These are phyloP conservation scores for Pittosporum tobira DNA, from an alignment of 129 eudicot species.

Conservation along the genomic window DNA sequence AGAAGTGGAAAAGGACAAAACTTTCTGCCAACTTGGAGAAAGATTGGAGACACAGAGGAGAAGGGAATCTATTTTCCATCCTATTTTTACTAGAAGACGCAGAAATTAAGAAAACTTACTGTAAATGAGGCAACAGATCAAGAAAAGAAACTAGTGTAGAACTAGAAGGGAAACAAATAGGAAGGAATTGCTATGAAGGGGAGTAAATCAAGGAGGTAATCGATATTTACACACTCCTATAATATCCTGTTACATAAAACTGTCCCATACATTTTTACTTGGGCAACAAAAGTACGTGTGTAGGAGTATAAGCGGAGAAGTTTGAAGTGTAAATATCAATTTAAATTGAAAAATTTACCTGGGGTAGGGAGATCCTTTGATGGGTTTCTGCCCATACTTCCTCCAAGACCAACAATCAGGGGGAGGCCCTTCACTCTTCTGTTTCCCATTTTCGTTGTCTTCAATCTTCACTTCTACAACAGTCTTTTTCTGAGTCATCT, in stretches of 20 bases:
- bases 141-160: too few species aligned
- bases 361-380: constrained; percentile 89
- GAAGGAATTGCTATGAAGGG: too few species aligned
- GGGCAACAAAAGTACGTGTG: too few species aligned
- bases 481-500: constrained; percentile 50
- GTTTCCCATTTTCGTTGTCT: constrained; percentile 32
- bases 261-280: too few species aligned
- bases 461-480: constrained; percentile 57
- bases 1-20: constrained; percentile 28
- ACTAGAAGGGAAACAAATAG: constrained; percentile 1
- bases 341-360: constrained; percentile 46
- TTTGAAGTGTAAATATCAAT: too few species aligned
- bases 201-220: too few species aligned
- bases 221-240: too few species aligned
- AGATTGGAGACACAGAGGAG: background rate
- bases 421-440: constrained; percentile 55
- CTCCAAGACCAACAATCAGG: constrained; percentile 98
- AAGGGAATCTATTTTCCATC: constrained; percentile 10
- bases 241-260: too few species aligned
- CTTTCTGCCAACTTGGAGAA: constrained; percentile 17
- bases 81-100: constrained; percentile 13
- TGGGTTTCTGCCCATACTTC: constrained; percentile 94
- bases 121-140: constrained; percentile 3
- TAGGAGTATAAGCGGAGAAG: too few species aligned
- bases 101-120: constrained; percentile 1